Evolutionary conservation across 2,329 filamentous ascomycete species (phyloP), one percentile per base, ranked within the genome.

Genomic region (Arthroderma sp.): DNA sequence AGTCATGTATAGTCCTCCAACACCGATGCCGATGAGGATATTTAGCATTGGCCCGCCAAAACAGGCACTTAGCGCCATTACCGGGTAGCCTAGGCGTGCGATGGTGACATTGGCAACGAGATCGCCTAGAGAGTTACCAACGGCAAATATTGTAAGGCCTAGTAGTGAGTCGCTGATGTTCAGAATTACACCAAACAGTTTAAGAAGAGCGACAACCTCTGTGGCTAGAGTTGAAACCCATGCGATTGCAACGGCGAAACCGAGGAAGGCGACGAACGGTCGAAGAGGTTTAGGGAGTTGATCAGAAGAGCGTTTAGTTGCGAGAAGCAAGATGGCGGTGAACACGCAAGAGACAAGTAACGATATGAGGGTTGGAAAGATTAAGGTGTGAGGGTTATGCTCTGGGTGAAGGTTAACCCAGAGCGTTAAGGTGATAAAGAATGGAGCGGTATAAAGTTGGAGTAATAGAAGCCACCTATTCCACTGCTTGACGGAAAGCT

Each of bases 41-140:
- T 98, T 98, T 41, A 98, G 81, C 89, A 98, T 91, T 0, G 93
- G 93, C 0, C 93, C 94, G n/a, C 93, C 93, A 69, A 98, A 96
- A 69, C 93, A 98, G 3, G 93, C 93, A 35, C 88, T 91, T 41
- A 86, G 74, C 0, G 93, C 93, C 93, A 98, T 98, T 61, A 98
- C 90, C 0, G 93, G 93, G 71, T 91, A 96, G 2, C 93, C 93
- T 2, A 98, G 81, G 35, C 88, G 83, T 2, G 93, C 93, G 38
- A 98, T 87, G 0, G 93, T 98, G 56, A 97, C 87, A 68, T 98
- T 87, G 15, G 93, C 91, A 8, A 98, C 89, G 15, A 98, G 78
- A 66, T 98, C 93, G 38, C 93, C 91, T 7, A 97, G 79, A 7
- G 88, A 95, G 72, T 98, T 98, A 28, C 93, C 93, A 35, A 96